Conservation (phyloP, 148 eudicot genomes). For the Oxyria digyna region DNA sequence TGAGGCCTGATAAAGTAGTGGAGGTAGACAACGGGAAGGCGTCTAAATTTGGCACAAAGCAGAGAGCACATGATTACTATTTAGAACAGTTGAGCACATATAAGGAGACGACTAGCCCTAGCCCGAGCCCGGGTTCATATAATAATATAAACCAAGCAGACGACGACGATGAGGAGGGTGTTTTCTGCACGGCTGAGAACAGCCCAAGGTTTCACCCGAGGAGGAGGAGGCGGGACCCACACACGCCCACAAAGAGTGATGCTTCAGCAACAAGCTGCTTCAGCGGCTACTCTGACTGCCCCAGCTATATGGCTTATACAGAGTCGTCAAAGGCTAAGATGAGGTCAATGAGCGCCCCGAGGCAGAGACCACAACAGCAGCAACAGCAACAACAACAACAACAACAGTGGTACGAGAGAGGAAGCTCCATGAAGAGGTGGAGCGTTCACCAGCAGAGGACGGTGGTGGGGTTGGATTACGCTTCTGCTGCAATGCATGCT, state of each 20-base stretch:
- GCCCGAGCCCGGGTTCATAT: constrained; percentile 37
- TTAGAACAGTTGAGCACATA: constrained; percentile 44
- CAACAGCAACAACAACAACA: constrained; percentile 8
- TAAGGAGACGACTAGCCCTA: constrained; percentile 31
- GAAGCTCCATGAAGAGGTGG: constrained; percentile 45
- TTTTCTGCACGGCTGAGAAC: constrained; percentile 51
- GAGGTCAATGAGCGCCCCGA: constrained; percentile 77
- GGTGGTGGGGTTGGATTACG: constrained; percentile 17
- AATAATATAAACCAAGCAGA: constrained; percentile 37
- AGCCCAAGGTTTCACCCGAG: constrained; percentile 27
- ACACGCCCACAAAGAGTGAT: constrained; percentile 61
- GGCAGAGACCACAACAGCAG: constrained; percentile 43
- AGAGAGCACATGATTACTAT: constrained; percentile 21
- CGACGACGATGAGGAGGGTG: constrained; percentile 23
- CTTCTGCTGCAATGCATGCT: constrained; percentile 34
- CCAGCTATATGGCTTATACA: constrained; percentile 76
- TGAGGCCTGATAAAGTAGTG: constrained; percentile 32
- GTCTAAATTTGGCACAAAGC: constrained; percentile 18
- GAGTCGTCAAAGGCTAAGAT: constrained; percentile 71
- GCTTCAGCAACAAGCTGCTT: constrained; percentile 46
- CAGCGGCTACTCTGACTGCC: constrained; percentile 64
- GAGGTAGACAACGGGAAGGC: constrained; percentile 46
- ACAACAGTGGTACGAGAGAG: constrained; percentile 20
- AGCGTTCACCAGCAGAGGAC: constrained; percentile 30
- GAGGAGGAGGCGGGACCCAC: constrained; percentile 21